Evolutionary conservation across 2,329 filamentous ascomycete species (phyloP).

Genomic region (Aspergillus puulaauensis): DNA sequence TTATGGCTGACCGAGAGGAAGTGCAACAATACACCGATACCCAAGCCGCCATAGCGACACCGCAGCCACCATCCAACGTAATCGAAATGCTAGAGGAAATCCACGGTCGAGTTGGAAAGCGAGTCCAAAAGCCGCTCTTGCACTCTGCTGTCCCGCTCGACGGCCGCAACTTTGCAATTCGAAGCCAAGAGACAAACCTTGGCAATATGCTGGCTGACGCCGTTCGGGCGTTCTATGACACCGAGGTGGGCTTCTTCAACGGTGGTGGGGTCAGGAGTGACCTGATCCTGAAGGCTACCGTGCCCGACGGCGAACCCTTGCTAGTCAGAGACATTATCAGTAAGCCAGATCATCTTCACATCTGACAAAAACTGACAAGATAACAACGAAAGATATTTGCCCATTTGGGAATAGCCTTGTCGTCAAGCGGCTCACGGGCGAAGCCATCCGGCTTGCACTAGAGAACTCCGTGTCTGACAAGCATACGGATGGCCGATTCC

Average conservation of each 20-base stretch:
- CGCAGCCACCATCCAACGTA: neutral
- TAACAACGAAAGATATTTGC: conserved; percentile 16
- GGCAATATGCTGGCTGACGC: conserved; percentile 27
- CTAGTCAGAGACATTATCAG: conserved; percentile 23
- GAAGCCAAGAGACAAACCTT: conserved; percentile 25
- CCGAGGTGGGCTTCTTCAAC: conserved; percentile 26
- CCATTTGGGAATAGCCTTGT: conserved; percentile 25
- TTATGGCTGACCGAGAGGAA: conserved; percentile 1
- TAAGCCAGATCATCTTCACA: conserved; percentile 3
- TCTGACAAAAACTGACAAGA: neutral
- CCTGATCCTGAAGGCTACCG: conserved; percentile 12
- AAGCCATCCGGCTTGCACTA: conserved; percentile 15
- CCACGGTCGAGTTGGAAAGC: conserved; percentile 17
- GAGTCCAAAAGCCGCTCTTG: conserved; percentile 20
- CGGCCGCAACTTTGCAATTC: conserved; percentile 17
- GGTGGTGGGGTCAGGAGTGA: conserved; percentile 26
- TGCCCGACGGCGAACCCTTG: conserved; percentile 10
- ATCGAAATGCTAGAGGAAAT: conserved; percentile 6
- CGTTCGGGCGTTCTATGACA: conserved; percentile 24
- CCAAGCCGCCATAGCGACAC: neutral
- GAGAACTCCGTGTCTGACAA: conserved; percentile 27
- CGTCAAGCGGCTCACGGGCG: conserved; percentile 20
- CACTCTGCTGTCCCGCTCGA: conserved; percentile 20
- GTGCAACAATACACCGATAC: conserved; percentile 17
- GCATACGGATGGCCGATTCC: conserved; percentile 26